Evolutionary conservation across 2,329 filamentous ascomycete genomes (phyloP).

Genomic region (Falciphora oryzae): DNA sequence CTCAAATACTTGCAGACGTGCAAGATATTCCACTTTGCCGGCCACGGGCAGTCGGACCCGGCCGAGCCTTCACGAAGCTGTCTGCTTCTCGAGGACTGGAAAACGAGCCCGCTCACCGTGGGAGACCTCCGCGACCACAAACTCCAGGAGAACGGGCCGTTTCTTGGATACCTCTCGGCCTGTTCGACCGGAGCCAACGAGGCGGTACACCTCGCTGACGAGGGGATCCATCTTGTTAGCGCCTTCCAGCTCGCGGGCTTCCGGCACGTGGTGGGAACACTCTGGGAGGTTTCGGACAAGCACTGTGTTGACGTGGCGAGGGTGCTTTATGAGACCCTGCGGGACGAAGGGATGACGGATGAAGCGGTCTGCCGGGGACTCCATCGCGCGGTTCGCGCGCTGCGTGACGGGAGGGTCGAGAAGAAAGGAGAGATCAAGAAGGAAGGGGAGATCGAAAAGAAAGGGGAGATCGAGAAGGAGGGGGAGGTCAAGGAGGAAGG

Average conservation of each 20-base stretch:
- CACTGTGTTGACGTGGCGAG: conserved; percentile 25
- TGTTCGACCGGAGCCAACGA: conserved; percentile 26
- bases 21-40: conserved; percentile 1
- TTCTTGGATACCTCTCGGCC: conserved; percentile 33
- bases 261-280: conserved; percentile 33
- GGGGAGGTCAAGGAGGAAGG: too few relatives aligned
- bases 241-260: conserved; percentile 34
- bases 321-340: conserved; percentile 11
- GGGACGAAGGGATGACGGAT: conserved; percentile 11
- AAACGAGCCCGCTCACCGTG: conserved; percentile 41
- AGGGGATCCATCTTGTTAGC: conserved; percentile 30
- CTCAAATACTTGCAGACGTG: not conserved
- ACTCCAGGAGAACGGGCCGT: conserved; percentile 22
- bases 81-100: not conserved
- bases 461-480: not conserved
- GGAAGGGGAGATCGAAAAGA: not conserved
- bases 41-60: not conserved
- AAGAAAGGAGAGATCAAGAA: too few relatives aligned
- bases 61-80: not conserved
- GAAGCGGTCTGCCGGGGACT: conserved; percentile 11
- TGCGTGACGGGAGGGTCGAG: conserved; percentile 2
- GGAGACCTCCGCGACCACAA: conserved; percentile 65
- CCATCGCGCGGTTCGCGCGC: conserved; percentile 9
- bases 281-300: conserved; percentile 32
- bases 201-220: conserved; percentile 24